Percentiles rank a stretch among this genome's conserved stretches.
These are phyloP conservation scores for Penicillium brasilianum DNA, from an alignment of 2,329 filamentous ascomycete genomes.

Conservation along the genomic window DNA sequence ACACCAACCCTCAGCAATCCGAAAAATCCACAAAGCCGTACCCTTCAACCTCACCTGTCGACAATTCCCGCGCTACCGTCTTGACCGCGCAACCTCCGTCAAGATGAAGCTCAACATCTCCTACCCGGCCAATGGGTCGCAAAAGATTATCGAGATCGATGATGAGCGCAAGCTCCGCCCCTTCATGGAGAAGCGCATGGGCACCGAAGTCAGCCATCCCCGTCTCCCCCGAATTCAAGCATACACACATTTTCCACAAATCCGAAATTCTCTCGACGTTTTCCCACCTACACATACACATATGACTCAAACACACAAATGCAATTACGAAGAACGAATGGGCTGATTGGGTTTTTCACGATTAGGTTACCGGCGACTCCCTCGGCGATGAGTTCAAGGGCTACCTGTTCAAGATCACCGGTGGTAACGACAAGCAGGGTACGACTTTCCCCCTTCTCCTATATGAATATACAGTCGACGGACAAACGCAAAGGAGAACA, in stretches of 20 bases:
- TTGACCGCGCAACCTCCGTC: constrained; percentile 56
- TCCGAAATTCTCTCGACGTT: constrained; percentile 6
- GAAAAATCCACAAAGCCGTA: constrained; percentile 46
- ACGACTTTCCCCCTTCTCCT: constrained; percentile 28
- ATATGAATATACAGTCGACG: neutral
- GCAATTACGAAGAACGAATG: constrained; percentile 28
- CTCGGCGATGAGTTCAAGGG: constrained; percentile 99
- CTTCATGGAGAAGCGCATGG: constrained; percentile 97
- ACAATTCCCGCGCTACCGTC: constrained; percentile 51
- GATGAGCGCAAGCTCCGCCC: constrained; percentile 99
- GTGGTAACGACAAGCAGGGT: constrained; percentile 99
- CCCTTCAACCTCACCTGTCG: constrained; percentile 47
- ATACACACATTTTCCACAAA: constrained; percentile 16
- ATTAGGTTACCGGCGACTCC: constrained; percentile 84
- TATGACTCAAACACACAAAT: neutral
- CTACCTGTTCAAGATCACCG: constrained; percentile 99
- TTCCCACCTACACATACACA: constrained; percentile 13
- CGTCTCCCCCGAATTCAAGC: constrained; percentile 21
- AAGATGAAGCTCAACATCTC: constrained; percentile 80
- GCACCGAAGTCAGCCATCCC: constrained; percentile 55
- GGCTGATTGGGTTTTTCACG: constrained; percentile 39
- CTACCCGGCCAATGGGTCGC: constrained; percentile 99
- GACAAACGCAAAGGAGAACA: neutral
- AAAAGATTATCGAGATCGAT: constrained; percentile 98
- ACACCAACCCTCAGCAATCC: constrained; percentile 42